Percentiles rank a stretch among this genome's conserved stretches.
phyloP scores from a whole-genome alignment of 2,329 filamentous ascomycete genomes.

The Salinomyces thailandicus region DNA sequence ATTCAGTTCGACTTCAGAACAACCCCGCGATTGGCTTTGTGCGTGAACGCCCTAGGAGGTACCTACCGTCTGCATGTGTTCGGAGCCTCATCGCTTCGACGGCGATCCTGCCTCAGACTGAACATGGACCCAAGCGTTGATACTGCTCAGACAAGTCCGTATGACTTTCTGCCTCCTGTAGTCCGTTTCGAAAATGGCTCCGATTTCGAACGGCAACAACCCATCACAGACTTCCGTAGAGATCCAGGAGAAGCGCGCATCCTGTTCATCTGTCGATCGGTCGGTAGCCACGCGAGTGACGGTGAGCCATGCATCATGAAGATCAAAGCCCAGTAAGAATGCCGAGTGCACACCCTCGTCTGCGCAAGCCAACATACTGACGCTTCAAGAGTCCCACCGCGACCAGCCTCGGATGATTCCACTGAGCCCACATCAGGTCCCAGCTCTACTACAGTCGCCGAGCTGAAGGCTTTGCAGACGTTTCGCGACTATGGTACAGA shows the following conservation, averaged over 20 bases:
- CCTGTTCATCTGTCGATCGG: slow-evolving; percentile 17
- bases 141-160: no score
- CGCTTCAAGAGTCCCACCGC: slow-evolving; percentile 15
- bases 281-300: background rate
- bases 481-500: slow-evolving; percentile 11
- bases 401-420: slow-evolving; percentile 14
- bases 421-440: slow-evolving; percentile 15
- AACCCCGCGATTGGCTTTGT: no score
- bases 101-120: no score
- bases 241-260: slow-evolving; percentile 22
- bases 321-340: slow-evolving; percentile 22
- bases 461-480: slow-evolving; percentile 16
- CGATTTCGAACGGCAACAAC: slow-evolving; percentile 10
- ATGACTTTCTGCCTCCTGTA: no score
- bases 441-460: slow-evolving; percentile 18
- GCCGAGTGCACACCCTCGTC: no score
- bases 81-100: no score
- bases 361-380: no score
- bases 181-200: slow-evolving; percentile 6
- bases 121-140: no score
- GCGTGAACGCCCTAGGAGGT: no score
- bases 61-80: no score
- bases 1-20: no score
- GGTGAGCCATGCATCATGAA: slow-evolving; percentile 17
- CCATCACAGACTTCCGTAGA: slow-evolving; percentile 24